Evolutionary conservation across 1,139 yeast genomes (phyloP).

Genomic region (Taphrina wiesneri): DNA sequence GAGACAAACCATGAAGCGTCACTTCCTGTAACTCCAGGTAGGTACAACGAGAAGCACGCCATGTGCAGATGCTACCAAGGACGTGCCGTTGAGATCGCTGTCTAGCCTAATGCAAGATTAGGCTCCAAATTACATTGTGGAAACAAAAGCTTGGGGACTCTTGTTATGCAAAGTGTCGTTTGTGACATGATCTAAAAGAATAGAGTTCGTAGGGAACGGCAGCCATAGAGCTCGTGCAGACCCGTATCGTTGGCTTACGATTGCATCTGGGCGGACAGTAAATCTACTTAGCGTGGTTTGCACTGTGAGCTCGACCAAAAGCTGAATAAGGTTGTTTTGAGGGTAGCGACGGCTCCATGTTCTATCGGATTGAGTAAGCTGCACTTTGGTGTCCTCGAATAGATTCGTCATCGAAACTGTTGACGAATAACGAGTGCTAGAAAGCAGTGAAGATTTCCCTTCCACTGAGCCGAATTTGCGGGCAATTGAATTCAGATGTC

Average conservation of each 20-base stretch:
- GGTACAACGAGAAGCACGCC: too few relatives aligned
- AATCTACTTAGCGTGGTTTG: background rate
- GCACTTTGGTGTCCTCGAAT: background rate
- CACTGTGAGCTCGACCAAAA: conserved; percentile 1
- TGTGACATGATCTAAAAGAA: background rate
- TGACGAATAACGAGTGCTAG: conserved; percentile 3
- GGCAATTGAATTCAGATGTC: background rate
- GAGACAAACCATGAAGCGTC: too few relatives aligned
- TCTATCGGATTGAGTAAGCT: background rate
- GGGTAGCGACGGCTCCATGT: conserved; percentile 19
- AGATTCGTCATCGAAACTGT: conserved; percentile 2
- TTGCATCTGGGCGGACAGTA: background rate
- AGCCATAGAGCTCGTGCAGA: conserved; percentile 10
- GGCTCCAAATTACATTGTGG: background rate
- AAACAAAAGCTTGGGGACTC: background rate
- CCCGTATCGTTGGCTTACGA: background rate
- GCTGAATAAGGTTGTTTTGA: conserved; percentile 4
- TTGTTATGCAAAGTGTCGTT: background rate
- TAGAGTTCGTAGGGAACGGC: background rate
- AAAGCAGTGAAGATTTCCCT: conserved; percentile 5
- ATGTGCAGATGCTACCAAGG: too few relatives aligned
- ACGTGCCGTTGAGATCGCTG: too few relatives aligned
- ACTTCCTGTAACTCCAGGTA: too few relatives aligned
- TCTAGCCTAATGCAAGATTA: too few relatives aligned
- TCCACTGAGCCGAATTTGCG: conserved; percentile 2